Conservation (phyloP, 2,329 filamentous ascomycete species). For the Talaromyces amestolkiae region DNA sequence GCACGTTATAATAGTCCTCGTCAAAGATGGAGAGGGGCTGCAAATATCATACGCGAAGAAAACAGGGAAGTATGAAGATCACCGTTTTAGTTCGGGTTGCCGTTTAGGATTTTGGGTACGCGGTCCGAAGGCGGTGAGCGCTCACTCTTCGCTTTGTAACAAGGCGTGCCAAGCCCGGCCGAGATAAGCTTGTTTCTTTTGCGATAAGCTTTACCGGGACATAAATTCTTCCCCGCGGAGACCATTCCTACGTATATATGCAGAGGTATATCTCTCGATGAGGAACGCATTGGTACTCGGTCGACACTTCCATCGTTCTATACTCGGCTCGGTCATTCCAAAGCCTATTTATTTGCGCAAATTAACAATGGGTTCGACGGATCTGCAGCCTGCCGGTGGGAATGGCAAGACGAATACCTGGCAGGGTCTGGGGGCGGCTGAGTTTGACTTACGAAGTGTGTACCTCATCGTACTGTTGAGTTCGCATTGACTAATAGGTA, state of each 20-base stretch:
- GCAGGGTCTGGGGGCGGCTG: conserved; percentile 51
- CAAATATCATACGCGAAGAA: conserved; percentile 1
- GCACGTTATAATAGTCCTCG: too few relatives aligned
- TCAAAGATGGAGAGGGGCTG: neutral
- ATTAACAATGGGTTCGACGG: conserved; percentile 24
- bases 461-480: too few relatives aligned
- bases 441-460: conserved; percentile 56
- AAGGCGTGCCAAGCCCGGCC: neutral
- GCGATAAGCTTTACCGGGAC: neutral
- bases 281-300: conserved; percentile 19
- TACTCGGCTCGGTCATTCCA: conserved; percentile 1
- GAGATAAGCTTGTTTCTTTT: neutral
- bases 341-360: conserved; percentile 17
- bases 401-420: conserved; percentile 32
- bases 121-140: neutral
- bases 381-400: conserved; percentile 22
- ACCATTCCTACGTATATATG: neutral
- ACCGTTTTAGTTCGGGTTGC: neutral
- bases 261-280: neutral
- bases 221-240: neutral
- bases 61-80: neutral
- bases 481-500: too few relatives aligned
- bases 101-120: neutral
- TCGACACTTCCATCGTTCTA: conserved; percentile 7
- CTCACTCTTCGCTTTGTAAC: too few relatives aligned